Conservation (phyloP, 495 filamentous ascomycete species). For the Aspergillus bridgeri region DNA sequence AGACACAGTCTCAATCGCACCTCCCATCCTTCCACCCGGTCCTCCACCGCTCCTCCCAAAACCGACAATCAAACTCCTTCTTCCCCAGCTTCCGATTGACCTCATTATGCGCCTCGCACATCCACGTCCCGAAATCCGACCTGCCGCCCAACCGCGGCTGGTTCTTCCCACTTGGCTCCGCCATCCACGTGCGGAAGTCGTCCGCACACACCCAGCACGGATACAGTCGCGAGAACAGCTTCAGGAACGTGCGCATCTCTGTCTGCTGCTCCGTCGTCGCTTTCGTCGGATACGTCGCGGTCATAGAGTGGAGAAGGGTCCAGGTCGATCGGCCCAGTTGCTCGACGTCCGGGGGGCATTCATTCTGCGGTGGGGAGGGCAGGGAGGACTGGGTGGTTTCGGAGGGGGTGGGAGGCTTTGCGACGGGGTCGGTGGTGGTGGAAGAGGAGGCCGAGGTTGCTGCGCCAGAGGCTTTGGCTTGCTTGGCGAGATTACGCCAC, state of each 20-base stretch:
- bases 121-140: conserved; percentile 82
- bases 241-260: conserved; percentile 75
- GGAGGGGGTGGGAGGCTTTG: conserved; percentile 7
- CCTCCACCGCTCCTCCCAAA: conserved; percentile 93
- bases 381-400: conserved; percentile 16
- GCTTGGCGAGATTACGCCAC: conserved; percentile 66
- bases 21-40: conserved; percentile 88
- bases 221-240: conserved; percentile 76
- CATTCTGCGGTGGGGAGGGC: conserved; percentile 22
- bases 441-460: conserved; percentile 8
- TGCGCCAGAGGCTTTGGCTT: conserved; percentile 30
- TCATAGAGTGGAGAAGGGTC: conserved; percentile 90
- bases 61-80: conserved; percentile 81
- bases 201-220: conserved; percentile 94
- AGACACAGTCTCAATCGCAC: conserved; percentile 36
- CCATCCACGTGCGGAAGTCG: conserved; percentile 84
- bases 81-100: conserved; percentile 95
- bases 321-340: conserved; percentile 79
- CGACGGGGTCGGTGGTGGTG: conserved; percentile 9
- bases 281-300: conserved; percentile 73
- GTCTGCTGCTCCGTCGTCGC: conserved; percentile 64
- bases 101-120: conserved; percentile 97
- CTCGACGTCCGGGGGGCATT: conserved; percentile 66
- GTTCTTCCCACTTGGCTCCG: conserved; percentile 54
- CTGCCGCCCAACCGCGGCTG: conserved; percentile 63